These are phyloP conservation scores for Corinectria fuckeliana DNA, from an alignment of 2,329 filamentous ascomycete species.

Conservation along the genomic window DNA sequence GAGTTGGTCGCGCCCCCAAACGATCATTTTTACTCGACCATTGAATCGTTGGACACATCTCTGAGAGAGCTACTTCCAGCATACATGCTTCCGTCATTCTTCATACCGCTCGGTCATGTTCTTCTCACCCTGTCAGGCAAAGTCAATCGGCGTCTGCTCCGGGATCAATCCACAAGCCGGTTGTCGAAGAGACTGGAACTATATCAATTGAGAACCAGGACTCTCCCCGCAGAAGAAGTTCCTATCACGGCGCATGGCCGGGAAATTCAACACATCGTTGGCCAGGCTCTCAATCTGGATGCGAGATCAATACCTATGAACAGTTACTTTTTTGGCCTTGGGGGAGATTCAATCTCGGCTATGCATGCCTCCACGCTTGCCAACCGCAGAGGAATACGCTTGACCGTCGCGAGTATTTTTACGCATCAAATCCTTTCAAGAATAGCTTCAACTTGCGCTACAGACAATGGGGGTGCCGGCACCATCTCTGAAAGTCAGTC, in stretches of 20 bases:
- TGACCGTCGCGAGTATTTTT: background rate
- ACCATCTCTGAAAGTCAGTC: background rate
- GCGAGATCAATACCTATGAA: slow-evolving; percentile 36
- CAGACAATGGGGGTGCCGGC: background rate
- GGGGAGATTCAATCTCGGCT: slow-evolving; percentile 34
- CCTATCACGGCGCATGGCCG: background rate
- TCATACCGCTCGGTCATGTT: slow-evolving; percentile 8
- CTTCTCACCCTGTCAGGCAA: slow-evolving; percentile 6
- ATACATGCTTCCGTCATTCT: slow-evolving; percentile 21
- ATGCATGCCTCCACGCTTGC: slow-evolving; percentile 21
- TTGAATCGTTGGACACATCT: background rate
- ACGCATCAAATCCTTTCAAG: slow-evolving; percentile 3
- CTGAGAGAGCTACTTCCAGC: slow-evolving; percentile 5
- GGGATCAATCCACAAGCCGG: background rate
- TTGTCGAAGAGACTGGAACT: background rate
- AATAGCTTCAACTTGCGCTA: background rate
- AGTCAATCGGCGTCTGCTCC: background rate
- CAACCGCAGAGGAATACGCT: background rate
- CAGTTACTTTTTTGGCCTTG: slow-evolving; percentile 33
- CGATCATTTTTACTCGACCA: background rate
- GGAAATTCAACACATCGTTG: background rate
- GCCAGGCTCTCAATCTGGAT: slow-evolving; percentile 7
- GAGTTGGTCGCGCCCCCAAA: background rate
- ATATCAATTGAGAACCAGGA: background rate
- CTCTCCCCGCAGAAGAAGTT: background rate